These are phyloP conservation scores for Kuraishia piskuri DNA, from an alignment of 805 yeast genomes.

Conservation along the genomic window DNA sequence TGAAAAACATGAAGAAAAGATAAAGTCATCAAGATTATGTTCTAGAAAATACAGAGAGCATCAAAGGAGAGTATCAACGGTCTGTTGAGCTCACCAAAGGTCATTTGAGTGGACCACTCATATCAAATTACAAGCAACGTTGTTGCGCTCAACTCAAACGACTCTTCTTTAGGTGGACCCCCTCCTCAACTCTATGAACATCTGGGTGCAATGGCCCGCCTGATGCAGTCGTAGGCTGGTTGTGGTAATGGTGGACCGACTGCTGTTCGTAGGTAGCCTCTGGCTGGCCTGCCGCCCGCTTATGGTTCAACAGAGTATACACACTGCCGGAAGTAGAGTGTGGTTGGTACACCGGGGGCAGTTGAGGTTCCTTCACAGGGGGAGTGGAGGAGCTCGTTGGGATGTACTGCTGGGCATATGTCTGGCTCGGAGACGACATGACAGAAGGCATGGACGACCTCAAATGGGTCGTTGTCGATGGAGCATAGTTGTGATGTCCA, in stretches of 20 bases:
- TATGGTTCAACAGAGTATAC: slow-evolving; percentile 4
- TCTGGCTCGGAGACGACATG: neutral
- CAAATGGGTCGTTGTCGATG: neutral
- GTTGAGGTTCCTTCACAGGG: neutral
- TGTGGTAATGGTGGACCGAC: neutral
- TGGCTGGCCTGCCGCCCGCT: neutral
- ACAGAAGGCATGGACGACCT: neutral
- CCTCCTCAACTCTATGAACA: neutral
- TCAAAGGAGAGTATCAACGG: no score
- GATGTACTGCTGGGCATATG: neutral
- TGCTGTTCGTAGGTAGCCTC: neutral
- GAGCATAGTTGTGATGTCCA: neutral
- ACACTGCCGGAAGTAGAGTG: neutral
- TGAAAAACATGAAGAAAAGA: no score
- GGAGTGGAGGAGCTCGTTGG: neutral
- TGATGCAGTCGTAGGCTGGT: neutral
- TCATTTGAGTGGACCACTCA: no score
- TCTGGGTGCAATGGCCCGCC: neutral
- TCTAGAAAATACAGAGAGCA: neutral
- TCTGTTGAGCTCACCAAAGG: no score
- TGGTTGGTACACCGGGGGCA: neutral
- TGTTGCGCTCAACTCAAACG: neutral
- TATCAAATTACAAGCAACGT: no score
- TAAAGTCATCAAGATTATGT: neutral
- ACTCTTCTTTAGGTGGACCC: neutral